Conservation (phyloP, 83 land plant species). For the Picea abies region DNA sequence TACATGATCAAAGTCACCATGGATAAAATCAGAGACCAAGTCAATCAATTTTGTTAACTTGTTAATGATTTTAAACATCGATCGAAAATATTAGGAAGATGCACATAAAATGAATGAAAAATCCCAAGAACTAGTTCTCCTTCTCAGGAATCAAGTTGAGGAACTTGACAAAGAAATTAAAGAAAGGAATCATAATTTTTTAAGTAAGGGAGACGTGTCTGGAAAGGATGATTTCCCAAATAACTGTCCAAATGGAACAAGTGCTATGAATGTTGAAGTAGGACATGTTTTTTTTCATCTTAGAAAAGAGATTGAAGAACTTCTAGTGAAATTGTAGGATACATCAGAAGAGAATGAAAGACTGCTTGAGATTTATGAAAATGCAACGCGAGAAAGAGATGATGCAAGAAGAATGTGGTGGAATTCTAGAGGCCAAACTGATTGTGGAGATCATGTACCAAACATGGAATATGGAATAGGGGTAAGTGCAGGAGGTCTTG, state of each 20-base stretch:
- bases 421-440: not conserved
- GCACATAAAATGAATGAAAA: slow-evolving; percentile 5
- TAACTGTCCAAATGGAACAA: slow-evolving; percentile 9
- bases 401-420: slow-evolving; percentile 10
- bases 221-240: not conserved
- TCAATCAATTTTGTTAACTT: too few species aligned
- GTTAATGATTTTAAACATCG: too few species aligned
- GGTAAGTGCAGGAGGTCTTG: not conserved
- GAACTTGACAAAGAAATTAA: too few species aligned
- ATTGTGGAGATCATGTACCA: not conserved
- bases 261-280: slow-evolving; percentile 10
- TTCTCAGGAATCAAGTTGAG: not conserved
- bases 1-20: too few species aligned
- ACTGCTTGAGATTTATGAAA: slow-evolving; percentile 32
- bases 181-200: too few species aligned
- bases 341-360: too few species aligned
- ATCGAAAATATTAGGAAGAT: not conserved
- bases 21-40: too few species aligned
- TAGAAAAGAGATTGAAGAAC: slow-evolving; percentile 25
- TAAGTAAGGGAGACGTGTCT: too few species aligned
- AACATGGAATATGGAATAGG: not conserved
- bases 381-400: slow-evolving; percentile 69
- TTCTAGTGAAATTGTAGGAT: slow-evolving; percentile 3
- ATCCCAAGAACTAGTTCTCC: not conserved
- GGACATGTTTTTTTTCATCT: not conserved